Conservation (phyloP, 2,329 filamentous ascomycete species). For the Harringtonia aguacate region DNA sequence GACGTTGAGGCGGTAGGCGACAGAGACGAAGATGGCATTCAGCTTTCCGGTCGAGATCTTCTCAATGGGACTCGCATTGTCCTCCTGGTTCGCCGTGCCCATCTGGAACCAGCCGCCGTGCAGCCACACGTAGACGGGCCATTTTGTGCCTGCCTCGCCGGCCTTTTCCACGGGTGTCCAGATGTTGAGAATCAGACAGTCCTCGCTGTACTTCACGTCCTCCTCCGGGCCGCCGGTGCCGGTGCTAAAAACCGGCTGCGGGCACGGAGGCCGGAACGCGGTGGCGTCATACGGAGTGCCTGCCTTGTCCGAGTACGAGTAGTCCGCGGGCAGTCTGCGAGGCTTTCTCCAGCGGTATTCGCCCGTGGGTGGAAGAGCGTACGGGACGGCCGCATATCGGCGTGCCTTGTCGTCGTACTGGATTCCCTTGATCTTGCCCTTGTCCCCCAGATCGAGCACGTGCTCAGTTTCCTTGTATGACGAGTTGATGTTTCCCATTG, state of each 20-base stretch:
- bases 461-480: not conserved
- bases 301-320: not conserved
- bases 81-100: conserved; percentile 10
- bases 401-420: not conserved
- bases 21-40: conserved; percentile 14
- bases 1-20: conserved; percentile 15
- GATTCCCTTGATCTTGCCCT: not conserved
- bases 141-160: conserved; percentile 25
- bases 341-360: not conserved
- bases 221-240: not conserved
- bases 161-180: conserved; percentile 28
- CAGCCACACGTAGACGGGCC: conserved; percentile 44
- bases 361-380: not conserved
- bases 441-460: not conserved
- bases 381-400: not conserved
- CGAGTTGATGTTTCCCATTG: not conserved
- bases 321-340: not conserved
- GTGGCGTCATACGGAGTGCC: not conserved
- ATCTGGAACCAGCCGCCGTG: conserved; percentile 1
- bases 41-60: conserved; percentile 15
- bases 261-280: not conserved
- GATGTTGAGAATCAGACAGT: conserved; percentile 24
- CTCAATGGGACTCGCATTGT: conserved; percentile 15
- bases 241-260: not conserved
- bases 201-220: conserved; percentile 14